A percentile compares a stretch with the other conserved stretches of the same genome.
These are phyloP conservation scores for Arxiozyma telluris DNA, from an alignment of 1,139 yeast genomes.

Conservation along the genomic window DNA sequence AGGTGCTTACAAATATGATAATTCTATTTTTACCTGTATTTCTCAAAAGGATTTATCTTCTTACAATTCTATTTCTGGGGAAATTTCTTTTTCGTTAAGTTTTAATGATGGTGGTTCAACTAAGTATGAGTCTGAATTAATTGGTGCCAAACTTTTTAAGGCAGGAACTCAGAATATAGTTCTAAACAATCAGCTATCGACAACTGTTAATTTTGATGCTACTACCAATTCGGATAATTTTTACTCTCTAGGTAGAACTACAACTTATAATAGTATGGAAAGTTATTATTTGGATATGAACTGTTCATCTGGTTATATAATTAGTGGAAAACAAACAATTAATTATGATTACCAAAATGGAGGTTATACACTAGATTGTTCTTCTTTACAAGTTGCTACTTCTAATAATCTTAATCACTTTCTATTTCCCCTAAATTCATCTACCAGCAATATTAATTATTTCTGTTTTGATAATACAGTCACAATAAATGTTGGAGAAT, in stretches of 20 bases:
- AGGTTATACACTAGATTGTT: slow-evolving; percentile 24
- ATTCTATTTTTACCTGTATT: slow-evolving; percentile 27
- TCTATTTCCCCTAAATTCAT: slow-evolving; percentile 23
- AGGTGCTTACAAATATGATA: slow-evolving; percentile 27
- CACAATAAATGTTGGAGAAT: slow-evolving; percentile 15
- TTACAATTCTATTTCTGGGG: slow-evolving; percentile 21
- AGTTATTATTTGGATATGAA: slow-evolving; percentile 28
- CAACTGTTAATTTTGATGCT: slow-evolving; percentile 24
- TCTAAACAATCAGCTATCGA: slow-evolving; percentile 17
- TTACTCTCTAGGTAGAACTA: slow-evolving; percentile 26
- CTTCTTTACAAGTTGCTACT: slow-evolving; percentile 20
- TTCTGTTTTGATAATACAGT: slow-evolving; percentile 19
- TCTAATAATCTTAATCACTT: slow-evolving; percentile 29
- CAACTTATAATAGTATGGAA: slow-evolving; percentile 27
- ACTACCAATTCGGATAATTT: slow-evolving; percentile 13
- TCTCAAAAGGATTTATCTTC: slow-evolving; percentile 19
- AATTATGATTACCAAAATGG: slow-evolving; percentile 18
- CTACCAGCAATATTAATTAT: slow-evolving; percentile 13
- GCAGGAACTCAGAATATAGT: slow-evolving; percentile 21
- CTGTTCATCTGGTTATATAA: slow-evolving; percentile 26
- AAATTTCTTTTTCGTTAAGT: slow-evolving; percentile 24
- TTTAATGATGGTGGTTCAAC: slow-evolving; percentile 31
- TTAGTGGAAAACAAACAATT: slow-evolving; percentile 24
- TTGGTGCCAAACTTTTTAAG: slow-evolving; percentile 23
- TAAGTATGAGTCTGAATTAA: slow-evolving; percentile 22